Evolutionary conservation across 768 basidiomycete species (phyloP).

Genomic region (Psilocybe cyanescens): DNA sequence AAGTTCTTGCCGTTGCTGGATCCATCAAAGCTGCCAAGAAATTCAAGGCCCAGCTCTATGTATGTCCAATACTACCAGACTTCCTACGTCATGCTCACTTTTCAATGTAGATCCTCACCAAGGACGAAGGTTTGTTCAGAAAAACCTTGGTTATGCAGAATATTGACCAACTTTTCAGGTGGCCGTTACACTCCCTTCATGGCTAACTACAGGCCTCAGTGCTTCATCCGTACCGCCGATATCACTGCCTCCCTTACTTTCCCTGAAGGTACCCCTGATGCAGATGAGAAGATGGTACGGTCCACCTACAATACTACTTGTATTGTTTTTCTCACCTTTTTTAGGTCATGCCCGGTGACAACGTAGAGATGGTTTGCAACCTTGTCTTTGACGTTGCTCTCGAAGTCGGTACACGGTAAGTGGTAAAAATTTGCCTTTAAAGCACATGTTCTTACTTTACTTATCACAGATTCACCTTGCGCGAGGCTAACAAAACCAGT

Average conservation of each 20-base stretch:
- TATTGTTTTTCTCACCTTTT: not conserved
- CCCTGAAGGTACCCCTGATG: constrained; percentile 82
- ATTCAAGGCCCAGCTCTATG: constrained; percentile 93
- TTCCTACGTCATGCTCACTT: not conserved
- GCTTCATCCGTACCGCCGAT: constrained; percentile 95
- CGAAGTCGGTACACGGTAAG: constrained; percentile 81
- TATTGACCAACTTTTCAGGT: constrained; percentile 34
- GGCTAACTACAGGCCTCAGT: constrained; percentile 91
- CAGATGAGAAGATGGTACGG: constrained; percentile 83
- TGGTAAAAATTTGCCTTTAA: constrained; percentile 15
- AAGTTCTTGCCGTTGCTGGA: constrained; percentile 87
- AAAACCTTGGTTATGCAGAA: not conserved
- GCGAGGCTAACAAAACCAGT: constrained; percentile 95
- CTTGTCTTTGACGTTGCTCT: constrained; percentile 87
- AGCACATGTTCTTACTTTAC: constrained; percentile 3
- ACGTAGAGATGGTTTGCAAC: constrained; percentile 88
- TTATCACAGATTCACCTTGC: constrained; percentile 73
- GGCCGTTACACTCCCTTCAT: constrained; percentile 93
- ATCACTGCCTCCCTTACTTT: constrained; percentile 85
- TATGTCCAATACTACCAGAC: constrained; percentile 32
- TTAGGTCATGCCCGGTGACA: constrained; percentile 97
- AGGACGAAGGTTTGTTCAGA: constrained; percentile 67
- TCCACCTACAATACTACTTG: not conserved
- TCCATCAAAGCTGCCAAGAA: constrained; percentile 94
- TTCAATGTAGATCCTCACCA: constrained; percentile 67